These are phyloP conservation scores for Termitomyces sp. DNA, from an alignment of 768 basidiomycete species.

Conservation along the genomic window DNA sequence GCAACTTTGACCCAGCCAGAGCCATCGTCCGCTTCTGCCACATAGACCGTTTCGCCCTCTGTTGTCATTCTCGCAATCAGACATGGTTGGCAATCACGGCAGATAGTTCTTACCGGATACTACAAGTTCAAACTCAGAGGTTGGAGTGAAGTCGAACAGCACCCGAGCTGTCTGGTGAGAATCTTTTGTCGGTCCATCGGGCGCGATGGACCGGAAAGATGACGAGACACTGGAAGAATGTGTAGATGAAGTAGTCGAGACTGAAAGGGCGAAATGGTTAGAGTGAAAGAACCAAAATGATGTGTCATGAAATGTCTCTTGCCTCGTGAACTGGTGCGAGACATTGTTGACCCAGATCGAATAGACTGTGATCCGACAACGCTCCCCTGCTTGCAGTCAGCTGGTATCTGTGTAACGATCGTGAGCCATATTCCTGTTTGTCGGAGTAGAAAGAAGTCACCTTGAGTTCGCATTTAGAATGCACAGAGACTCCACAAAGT, in stretches of 20 bases:
- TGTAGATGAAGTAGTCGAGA: conserved; percentile 18
- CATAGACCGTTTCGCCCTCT: conserved; percentile 65
- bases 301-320: not conserved
- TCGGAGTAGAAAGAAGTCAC: conserved; percentile 29
- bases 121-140: conserved; percentile 75
- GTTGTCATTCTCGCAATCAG: conserved; percentile 22
- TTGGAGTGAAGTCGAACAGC: conserved; percentile 71
- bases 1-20: conserved; percentile 84
- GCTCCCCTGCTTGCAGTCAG: conserved; percentile 54
- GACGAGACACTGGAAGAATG: conserved; percentile 53
- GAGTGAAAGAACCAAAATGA: not conserved
- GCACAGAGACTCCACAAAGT: conserved; percentile 74
- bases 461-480: conserved; percentile 85
- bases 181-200: conserved; percentile 40
- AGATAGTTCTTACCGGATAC: conserved; percentile 49
- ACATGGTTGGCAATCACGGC: not conserved
- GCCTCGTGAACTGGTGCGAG: conserved; percentile 27
- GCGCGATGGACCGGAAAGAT: conserved; percentile 42
- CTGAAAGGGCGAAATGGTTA: not conserved
- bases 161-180: conserved; percentile 55
- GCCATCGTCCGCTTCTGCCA: conserved; percentile 81
- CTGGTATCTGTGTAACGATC: conserved; percentile 55
- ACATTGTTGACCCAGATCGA: conserved; percentile 23
- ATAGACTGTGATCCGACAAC: conserved; percentile 24
- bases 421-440: not conserved